phyloP scores from a whole-genome alignment of 352 stramenopile species.

The Phytophthora idaei region DNA sequence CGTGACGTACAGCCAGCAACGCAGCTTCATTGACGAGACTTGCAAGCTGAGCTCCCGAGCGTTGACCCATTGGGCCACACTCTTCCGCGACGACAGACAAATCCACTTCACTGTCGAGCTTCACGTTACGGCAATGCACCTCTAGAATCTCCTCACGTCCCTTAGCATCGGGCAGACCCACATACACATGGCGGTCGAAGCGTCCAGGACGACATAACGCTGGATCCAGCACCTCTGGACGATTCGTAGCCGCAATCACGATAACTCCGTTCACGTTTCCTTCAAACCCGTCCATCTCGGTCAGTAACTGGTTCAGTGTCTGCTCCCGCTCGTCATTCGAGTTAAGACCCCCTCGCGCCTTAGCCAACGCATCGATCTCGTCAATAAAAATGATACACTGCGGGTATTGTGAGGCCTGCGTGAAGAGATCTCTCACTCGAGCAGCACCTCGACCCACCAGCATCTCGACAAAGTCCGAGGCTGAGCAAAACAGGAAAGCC shows the following conservation, averaged over 20 bases:
- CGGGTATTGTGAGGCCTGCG: constrained; percentile 92
- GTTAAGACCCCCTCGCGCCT: constrained; percentile 85
- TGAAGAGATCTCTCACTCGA: constrained; percentile 94
- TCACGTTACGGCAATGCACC: constrained; percentile 69
- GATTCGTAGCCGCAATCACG: constrained; percentile 97
- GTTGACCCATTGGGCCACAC: constrained; percentile 63
- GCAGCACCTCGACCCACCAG: constrained; percentile 94
- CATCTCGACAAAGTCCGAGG: constrained; percentile 98
- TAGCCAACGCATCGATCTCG: constrained; percentile 95
- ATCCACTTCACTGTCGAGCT: constrained; percentile 60
- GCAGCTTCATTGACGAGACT: constrained; percentile 87
- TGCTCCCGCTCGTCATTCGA: constrained; percentile 96
- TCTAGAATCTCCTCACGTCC: constrained; percentile 86
- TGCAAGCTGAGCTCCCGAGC: constrained; percentile 75
- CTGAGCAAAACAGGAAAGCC: constrained; percentile 95
- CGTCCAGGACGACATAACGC: constrained; percentile 95
- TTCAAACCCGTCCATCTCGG: constrained; percentile 92
- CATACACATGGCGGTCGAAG: constrained; percentile 97
- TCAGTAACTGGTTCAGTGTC: constrained; percentile 94
- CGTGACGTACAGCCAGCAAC: constrained; percentile 75
- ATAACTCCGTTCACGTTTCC: constrained; percentile 93
- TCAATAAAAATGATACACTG: constrained; percentile 99
- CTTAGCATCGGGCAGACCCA: constrained; percentile 93
- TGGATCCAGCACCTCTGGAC: constrained; percentile 95
- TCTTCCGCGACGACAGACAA: constrained; percentile 56